Evolutionary conservation across 106 monocot species (phyloP).

Genomic region (Acorus gramineus): DNA sequence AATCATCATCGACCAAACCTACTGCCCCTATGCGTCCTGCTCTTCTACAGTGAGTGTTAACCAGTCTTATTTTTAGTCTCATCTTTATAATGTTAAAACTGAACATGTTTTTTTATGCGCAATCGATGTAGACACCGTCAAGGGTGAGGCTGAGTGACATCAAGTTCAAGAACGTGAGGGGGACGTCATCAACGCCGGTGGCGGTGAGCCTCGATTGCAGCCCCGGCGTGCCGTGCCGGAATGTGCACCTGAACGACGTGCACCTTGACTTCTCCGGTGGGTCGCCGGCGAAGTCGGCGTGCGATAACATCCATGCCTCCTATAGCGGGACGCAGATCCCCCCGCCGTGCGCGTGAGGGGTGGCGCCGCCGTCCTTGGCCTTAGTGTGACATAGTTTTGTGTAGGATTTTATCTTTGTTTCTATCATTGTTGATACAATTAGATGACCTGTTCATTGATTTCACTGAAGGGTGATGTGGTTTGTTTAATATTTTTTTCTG

Average conservation of each 20-base stretch:
- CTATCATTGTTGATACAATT: too few species aligned
- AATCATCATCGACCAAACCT: constrained; percentile 66
- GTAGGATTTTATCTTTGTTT: too few species aligned
- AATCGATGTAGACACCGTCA: constrained; percentile 20
- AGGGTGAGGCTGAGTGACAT: constrained; percentile 44
- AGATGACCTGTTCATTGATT: too few species aligned
- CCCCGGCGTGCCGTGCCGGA: constrained; percentile 32
- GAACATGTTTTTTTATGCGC: background rate
- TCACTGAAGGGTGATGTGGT: too few species aligned
- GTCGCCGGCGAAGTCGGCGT: background rate
- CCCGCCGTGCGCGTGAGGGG: constrained; percentile 18
- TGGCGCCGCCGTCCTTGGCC: too few species aligned
- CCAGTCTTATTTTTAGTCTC: background rate
- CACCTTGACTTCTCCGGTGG: constrained; percentile 13
- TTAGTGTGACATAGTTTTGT: too few species aligned
- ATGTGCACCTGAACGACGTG: constrained; percentile 35
- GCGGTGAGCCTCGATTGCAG: constrained; percentile 52
- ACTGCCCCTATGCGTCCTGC: constrained; percentile 45
- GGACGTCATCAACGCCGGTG: constrained; percentile 36
- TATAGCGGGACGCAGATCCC: constrained; percentile 33
- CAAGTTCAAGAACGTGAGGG: constrained; percentile 46
- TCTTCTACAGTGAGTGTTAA: constrained; percentile 5
- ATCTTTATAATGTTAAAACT: background rate
- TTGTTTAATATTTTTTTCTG: too few species aligned
- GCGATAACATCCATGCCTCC: constrained; percentile 17